A percentile compares a stretch with the other conserved stretches of the same genome.
Evolutionary conservation across 2,329 filamentous ascomycete species (phyloP).

Genomic region (Rhynchosporium graminicola): DNA sequence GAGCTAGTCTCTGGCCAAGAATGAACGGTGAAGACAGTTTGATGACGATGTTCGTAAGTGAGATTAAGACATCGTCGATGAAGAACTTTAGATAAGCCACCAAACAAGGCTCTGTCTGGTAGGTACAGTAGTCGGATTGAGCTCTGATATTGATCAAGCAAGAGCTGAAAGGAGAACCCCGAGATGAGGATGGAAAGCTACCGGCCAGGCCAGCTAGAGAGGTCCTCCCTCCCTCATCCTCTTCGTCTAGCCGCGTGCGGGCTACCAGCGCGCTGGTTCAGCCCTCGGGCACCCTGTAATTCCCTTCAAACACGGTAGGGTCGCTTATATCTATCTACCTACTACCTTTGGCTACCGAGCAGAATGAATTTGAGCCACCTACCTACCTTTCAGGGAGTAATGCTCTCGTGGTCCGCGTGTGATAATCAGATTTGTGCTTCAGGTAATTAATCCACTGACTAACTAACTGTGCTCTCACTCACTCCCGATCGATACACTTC

Average conservation of each 20-base stretch:
- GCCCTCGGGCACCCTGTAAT: conserved; percentile 13
- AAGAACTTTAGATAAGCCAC: not conserved
- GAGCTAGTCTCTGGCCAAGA: not conserved
- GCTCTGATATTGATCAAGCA: conserved; percentile 1
- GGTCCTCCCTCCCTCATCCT: not conserved
- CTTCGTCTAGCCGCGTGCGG: not conserved
- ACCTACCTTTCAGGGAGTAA: no score
- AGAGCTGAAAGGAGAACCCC: not conserved
- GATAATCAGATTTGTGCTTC: not conserved
- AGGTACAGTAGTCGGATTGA: not conserved
- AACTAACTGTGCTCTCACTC: no score
- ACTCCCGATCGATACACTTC: no score
- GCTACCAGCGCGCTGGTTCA: conserved; percentile 10
- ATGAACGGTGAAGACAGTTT: conserved; percentile 4
- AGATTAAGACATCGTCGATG: no score
- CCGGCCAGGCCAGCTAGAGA: no score
- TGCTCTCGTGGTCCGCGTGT: conserved; percentile 3
- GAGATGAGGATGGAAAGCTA: no score
- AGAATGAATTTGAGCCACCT: no score
- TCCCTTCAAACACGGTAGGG: conserved; percentile 1
- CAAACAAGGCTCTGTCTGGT: no score
- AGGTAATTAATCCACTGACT: not conserved
- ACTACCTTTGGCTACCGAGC: no score
- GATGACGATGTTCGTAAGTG: not conserved
- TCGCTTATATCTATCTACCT: not conserved